Conservation (phyloP, 768 basidiomycete genomes). For the Naganishia friedmannii region DNA sequence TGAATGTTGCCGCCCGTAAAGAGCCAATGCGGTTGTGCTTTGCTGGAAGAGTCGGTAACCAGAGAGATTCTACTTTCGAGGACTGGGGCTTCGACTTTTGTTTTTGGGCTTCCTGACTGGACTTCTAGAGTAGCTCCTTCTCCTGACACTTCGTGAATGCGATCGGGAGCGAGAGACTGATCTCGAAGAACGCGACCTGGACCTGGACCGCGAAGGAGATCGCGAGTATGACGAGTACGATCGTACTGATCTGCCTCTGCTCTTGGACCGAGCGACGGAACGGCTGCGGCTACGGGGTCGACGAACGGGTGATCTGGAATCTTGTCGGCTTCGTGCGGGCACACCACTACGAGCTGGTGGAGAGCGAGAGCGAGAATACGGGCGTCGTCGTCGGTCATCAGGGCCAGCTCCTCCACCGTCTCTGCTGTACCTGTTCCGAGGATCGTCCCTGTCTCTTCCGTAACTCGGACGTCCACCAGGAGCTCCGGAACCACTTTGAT, state of each 20-base stretch:
- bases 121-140: slow-evolving; percentile 19
- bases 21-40: not conserved
- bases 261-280: slow-evolving; percentile 28
- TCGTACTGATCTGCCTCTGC: slow-evolving; percentile 29
- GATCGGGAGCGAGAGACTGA: slow-evolving; percentile 26
- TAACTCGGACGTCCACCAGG: slow-evolving; percentile 24
- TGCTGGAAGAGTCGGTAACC: not conserved
- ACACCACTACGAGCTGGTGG: slow-evolving; percentile 11
- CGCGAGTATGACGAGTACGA: slow-evolving; percentile 28
- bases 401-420: slow-evolving; percentile 27
- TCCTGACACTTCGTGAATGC: slow-evolving; percentile 25
- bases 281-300: slow-evolving; percentile 33
- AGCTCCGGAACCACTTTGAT: slow-evolving; percentile 25
- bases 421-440: slow-evolving; percentile 6
- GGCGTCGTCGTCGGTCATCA: slow-evolving; percentile 31
- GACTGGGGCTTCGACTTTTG: slow-evolving; percentile 10
- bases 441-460: slow-evolving; percentile 22
- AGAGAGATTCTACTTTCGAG: not conserved
- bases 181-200: slow-evolving; percentile 30
- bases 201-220: slow-evolving; percentile 33
- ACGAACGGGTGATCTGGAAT: slow-evolving; percentile 14
- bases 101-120: slow-evolving; percentile 10
- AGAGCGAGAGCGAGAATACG: slow-evolving; percentile 27
- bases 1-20: not conserved
- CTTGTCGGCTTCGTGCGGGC: slow-evolving; percentile 29